A percentile compares a stretch with the other conserved stretches of the same genome.
Evolutionary conservation across 164 flowering plant species (phyloP).

Genomic region (Euptelea pleiosperma): DNA sequence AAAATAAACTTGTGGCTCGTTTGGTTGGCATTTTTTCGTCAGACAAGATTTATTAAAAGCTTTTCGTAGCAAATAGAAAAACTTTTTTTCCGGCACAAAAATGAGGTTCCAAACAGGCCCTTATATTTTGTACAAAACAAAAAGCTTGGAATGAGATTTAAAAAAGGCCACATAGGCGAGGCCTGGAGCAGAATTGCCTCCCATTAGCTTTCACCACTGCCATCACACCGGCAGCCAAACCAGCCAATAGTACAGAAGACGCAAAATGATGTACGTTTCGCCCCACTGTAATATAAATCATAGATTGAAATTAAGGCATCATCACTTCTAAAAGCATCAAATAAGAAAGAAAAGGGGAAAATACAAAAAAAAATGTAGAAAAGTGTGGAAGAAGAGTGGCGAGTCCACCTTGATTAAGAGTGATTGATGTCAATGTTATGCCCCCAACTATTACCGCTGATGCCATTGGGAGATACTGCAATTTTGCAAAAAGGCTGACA

Average conservation of each 20-base stretch:
- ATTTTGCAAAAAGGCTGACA: constrained; percentile 3
- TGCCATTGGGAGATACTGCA: constrained; percentile 91
- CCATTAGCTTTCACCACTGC: constrained; percentile 88
- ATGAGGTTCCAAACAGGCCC: no score
- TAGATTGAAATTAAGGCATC: not conserved
- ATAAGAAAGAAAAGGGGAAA: not conserved
- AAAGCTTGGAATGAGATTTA: constrained; percentile 21
- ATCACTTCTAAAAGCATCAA: not conserved
- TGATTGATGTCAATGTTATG: constrained; percentile 69
- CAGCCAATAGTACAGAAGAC: constrained; percentile 72
- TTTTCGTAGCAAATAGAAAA: no score
- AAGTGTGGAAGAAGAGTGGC: no score
- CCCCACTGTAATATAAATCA: constrained; percentile 44
- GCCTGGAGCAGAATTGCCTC: constrained; percentile 84
- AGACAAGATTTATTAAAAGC: no score
- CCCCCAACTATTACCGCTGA: constrained; percentile 84
- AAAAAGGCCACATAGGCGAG: constrained; percentile 79
- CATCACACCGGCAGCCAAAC: constrained; percentile 77
- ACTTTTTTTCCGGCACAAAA: no score
- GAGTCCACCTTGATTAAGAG: constrained; percentile 91
- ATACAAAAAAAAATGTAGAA: not conserved
- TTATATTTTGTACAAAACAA: no score
- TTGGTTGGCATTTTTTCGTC: no score
- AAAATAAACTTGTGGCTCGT: no score
- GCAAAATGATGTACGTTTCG: constrained; percentile 58